Base-by-base conservation (phyloP, 345 rosid species). In the Eucalyptus decipiens region DNA sequence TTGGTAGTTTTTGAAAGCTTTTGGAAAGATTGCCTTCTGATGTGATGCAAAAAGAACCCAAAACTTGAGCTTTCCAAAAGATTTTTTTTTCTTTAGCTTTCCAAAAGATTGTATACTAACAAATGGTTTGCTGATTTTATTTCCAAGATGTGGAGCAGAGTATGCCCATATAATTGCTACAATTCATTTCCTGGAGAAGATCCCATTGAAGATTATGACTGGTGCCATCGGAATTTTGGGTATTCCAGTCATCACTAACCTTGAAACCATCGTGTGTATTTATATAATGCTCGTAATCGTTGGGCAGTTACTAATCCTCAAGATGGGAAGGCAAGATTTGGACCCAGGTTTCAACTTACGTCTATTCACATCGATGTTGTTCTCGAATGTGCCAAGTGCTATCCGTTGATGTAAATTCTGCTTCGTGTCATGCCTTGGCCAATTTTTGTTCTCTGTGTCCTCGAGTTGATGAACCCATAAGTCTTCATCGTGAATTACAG, bases 321-420 rank as follows among this genome's bases (percentile, higher is more conserved):
- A 24, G 28, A 56, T 56, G 28, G 2, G 30, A 56, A 24, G 62
- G 62, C 28, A 24, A 23, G 62, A 56, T 4, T 23, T 56, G 62
- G 12, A 56, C 62, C 62, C 0, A 56, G 62, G 30, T 2, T 56
- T 1, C 28, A 24, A 56, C 13, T 24, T 2, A 24, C 7, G 6
- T 56, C 2, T 1, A 1, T 3, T 56, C 6, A 0, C 62, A 23
- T 56, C 1, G 13, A 0, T 24, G 0, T 4, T 56, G 28, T 24
- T 56, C 28, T 56, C 1, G 13, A 5, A 56, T 23, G 62, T 5
- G 6, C 9, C 13, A 56, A 1, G 62, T 56, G 62, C 3, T 23
- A 1, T 56, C 1, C 24, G 13, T 3, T 56, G 1, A 2, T 24
- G 28, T 24, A 4, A 3, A 56, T 56, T 56, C 28, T 6, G 1